Evolutionary conservation across 164 flowering plant genomes (phyloP), one percentile per base, ranked within the genome.

Genomic region (Macadamia tetraphylla): DNA sequence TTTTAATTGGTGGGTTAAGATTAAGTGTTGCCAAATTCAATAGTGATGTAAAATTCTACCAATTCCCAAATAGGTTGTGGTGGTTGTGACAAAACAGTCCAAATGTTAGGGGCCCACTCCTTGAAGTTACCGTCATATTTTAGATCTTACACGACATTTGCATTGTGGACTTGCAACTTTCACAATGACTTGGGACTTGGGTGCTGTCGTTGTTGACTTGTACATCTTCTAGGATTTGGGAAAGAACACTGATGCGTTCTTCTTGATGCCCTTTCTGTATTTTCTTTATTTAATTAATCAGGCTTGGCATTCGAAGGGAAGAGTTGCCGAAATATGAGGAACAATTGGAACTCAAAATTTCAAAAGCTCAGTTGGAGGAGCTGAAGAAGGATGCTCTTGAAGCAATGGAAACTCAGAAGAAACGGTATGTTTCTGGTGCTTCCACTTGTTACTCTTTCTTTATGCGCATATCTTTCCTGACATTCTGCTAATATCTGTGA

Each of bases 401-500:
- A 76, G 94, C 97, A 51, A 94, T 94, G 99, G 94, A 94, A 77
- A 88, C 97, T 64, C 97, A 92, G 71, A 81, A 79, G 88, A 94
- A 90, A 78, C 70, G 94, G 98, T 90, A 80, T 59, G 74, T 70
- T 63, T 46, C 29, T 29, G 9, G 51, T 56, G 17, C 6, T 12
- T 58, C 32, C 55, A 48, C 14, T 35, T 17, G 1, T 17, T 42
- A 8, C 3, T 5, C 10, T 67, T 1, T 13, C 55, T 23, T 8
- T 55, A 6, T 60, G 29, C 48, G 14, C 14, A 29, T 8, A 60
- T n/a, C 48, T 62, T 29, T 63, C 35, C 44, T 60, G 12, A 3
- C 61, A 58, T 15, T 6, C 6, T 9, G 23, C 3, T 30, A 32
- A 42, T 32, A 12, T n/a, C 17, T 35, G 18, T 15, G 44, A 40